Evolutionary conservation across 1,284 basidiomycete genomes (phyloP), one percentile per base, ranked within the genome.

Genomic region (Ustilago hordei): DNA sequence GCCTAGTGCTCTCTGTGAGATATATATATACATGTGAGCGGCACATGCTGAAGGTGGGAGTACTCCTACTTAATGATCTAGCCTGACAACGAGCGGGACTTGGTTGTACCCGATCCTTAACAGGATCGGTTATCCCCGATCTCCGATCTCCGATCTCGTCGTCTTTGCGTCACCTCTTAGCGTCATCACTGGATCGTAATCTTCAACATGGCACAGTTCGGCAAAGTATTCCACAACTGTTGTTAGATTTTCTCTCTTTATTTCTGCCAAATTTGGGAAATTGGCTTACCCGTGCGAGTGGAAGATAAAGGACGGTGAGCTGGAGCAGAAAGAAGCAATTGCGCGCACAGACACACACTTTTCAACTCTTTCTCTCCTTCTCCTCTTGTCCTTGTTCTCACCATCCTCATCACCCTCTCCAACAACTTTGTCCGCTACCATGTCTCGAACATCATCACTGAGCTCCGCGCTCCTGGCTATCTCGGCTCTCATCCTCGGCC

Each of bases 321-420:
- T 74, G 66, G 71, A 73, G 57, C 43, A 23, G 15, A 19, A 32
- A 19, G 43, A 55, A 39, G 38, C 38, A 9, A 4, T 13, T 19
- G 43, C 69, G 69, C 64, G 70, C 70, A 73, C 70, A 73, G 70
- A 73, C 70, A 23, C 23, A 36, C 43, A 28, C 17, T 4, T 55
- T 28, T 7, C 28, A 12, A 11, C 39, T 32, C 8, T 35, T 38
- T 35, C 15, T 39, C 32, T 17, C 47, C 50, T 23, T 28, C 28
- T 12, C 43, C 43, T 39, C 45, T 23, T 28, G 31, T n/a, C 31
- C 55, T 11, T 34, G 17, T 17, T 15, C 11, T 55, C 50, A 23
- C 28, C 48, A 31, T 68, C 55, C 13, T 54, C 48, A 47, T 12
- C 35, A 36, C 36, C 34, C 28, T n/a, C 23, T 45, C n/a, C 28